Evolutionary conservation across 768 basidiomycete genomes (phyloP), one percentile per base, ranked within the genome.

Genomic region (Lyophyllum shimeji): DNA sequence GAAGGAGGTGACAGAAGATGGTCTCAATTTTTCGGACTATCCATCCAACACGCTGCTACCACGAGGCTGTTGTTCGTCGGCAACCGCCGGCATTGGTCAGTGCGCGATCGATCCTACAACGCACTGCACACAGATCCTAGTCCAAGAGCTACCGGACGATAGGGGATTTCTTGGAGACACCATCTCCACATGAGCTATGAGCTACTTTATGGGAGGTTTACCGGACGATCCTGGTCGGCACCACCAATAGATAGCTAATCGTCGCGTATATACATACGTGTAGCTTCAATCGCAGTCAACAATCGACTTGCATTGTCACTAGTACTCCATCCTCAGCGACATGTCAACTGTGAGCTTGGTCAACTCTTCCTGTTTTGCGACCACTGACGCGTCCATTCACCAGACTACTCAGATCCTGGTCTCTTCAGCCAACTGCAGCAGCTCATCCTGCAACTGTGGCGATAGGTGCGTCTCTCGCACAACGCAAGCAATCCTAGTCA

Each of bases 401-500:
- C 56, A 75, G 75, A 69, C 59, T 60, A 68, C 65, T 60, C 69
- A 71, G 60, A 58, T 60, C 60, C 77, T 77, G 57, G 74, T 76
- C 63, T 76, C 77, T 67, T 65, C 77, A 50, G 63, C 62, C 56
- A 66, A 60, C 71, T 86, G 84, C 65, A 82, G 82, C 67, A 72
- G 63, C 62, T 59, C 50, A 62, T 60, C 60, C 50, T 86, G 84
- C 77, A 74, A 56, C 65, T 85, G 85, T 67, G 83, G 84, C 58
- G 72, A 66, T 13, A 69, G 46, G 84, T 83, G 56, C 55, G 46
- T 45, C 12, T 6, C 71, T 66, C 33, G 0, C 13, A 55, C 58
- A 3, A 43, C 53, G 15, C 24, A 33, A 15, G 21, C 25, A 11
- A 47, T 20, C 33, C 23, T 20, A 31, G 8, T 47, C 13, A 44